Base-by-base conservation (phyloP, 768 basidiomycete genomes). In the Amanita rimosa region DNA sequence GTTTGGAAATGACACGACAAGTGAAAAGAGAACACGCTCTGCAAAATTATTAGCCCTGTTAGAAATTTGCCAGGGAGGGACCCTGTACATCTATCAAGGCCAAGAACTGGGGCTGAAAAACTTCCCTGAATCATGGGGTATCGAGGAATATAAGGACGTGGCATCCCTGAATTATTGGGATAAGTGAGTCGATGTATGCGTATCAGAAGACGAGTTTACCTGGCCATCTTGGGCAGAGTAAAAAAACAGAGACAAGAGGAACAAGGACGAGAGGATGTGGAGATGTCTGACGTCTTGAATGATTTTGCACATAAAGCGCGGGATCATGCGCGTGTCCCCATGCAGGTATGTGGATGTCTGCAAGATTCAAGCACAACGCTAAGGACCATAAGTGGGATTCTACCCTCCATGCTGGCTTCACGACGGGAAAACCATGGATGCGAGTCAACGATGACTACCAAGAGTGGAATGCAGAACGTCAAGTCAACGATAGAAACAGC, bases 81-180 rank as follows among this genome's bases (percentile, higher is more conserved):
- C 85, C 16, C 62, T 80, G 52, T 88, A 79, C 59, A 67, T 89
- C 9, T 88, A 80, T 58, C 83, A 88, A 64, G 85, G 84, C 5
- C 71, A 87, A 60, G 87, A 88, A 57, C 70, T 88, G 0, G 85
- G 78, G 0, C 64, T 83, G 60, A 75, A 70, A 60, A 82, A 82
- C 49, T 76, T 81, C 53, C 79, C 81, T 14, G 58, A 67, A 42
- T 57, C 62, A 13, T 88, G 84, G 84, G 75, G 74, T 0, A 68
- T 84, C 19, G 79, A 84, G 49, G 81, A 84, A 56, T 88, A 85
- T 62, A 80, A 80, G 57, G 85, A 85, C 46, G 72, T 82, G 35
- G 78, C 78, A 31, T 68, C 77, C 3, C 68, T 72, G 53, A 82
- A 80, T 55, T 79, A 73, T 54, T 83, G 75, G 69, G 65, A 71